phyloP scores from a whole-genome alignment of 768 basidiomycete genomes.

The Rhizopogon salebrosus region DNA sequence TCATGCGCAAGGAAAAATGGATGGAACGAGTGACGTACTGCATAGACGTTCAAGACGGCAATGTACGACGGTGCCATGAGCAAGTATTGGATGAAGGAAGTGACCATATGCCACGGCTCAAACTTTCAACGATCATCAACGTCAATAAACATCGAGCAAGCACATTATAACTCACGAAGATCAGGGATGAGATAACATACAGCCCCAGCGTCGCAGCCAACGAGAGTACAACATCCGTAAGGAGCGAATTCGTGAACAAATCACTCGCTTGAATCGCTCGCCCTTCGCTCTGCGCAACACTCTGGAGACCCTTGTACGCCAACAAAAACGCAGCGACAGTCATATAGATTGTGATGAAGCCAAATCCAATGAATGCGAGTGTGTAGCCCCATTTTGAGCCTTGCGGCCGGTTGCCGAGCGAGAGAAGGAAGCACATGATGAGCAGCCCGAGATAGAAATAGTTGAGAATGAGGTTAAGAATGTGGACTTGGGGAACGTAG shows the following conservation, averaged over 20 bases:
- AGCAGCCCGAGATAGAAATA: constrained; percentile 88
- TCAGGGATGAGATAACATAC: constrained; percentile 76
- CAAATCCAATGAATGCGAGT: constrained; percentile 81
- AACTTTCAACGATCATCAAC: constrained; percentile 44
- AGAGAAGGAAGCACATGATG: constrained; percentile 81
- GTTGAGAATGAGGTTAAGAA: constrained; percentile 72
- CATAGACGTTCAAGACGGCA: constrained; percentile 88
- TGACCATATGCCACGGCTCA: constrained; percentile 99
- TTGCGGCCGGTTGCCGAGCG: constrained; percentile 89
- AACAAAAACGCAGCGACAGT: constrained; percentile 80
- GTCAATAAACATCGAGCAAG: background rate
- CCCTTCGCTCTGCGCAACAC: constrained; percentile 42
- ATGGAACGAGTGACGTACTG: constrained; percentile 33
- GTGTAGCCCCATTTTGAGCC: constrained; percentile 89
- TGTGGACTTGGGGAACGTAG: constrained; percentile 53
- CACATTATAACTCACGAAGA: constrained; percentile 62
- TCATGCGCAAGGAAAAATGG: background rate
- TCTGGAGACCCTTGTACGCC: constrained; percentile 74
- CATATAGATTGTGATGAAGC: constrained; percentile 93
- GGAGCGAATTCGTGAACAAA: constrained; percentile 74
- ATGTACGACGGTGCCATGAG: constrained; percentile 94
- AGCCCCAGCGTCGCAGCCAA: constrained; percentile 84
- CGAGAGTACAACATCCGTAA: constrained; percentile 83
- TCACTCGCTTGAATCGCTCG: constrained; percentile 47
- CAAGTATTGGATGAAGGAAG: constrained; percentile 89